A percentile compares a stretch with the other conserved stretches of the same genome.
Evolutionary conservation across 805 yeast species (phyloP).

Genomic region (Hanseniaspora valbyensis): DNA sequence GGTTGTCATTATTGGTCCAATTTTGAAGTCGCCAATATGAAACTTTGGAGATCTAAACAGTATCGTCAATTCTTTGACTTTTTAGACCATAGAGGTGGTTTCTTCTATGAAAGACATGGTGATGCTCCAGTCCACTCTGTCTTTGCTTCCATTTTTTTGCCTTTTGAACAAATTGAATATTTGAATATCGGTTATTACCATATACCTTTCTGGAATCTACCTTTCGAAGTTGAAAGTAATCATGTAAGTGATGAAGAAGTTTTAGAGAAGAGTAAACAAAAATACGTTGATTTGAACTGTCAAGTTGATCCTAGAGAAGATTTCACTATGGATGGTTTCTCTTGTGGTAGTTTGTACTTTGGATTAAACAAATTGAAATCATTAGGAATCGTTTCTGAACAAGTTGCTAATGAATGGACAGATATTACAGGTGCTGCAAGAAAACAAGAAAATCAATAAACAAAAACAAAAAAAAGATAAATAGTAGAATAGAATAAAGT

Average conservation of each 20-base stretch:
- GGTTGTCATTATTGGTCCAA: conserved; percentile 77
- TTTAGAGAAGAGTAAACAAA: conserved; percentile 34
- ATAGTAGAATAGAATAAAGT: neutral
- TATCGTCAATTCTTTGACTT: conserved; percentile 51
- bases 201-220: conserved; percentile 67
- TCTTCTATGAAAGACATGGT: conserved; percentile 85
- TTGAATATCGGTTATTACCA: conserved; percentile 71
- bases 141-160: conserved; percentile 53
- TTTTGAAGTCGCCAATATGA: conserved; percentile 63
- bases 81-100: conserved; percentile 62
- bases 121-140: conserved; percentile 86
- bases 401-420: conserved; percentile 7
- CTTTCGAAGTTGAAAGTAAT: conserved; percentile 25
- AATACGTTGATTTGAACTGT: conserved; percentile 42
- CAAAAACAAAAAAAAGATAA: neutral
- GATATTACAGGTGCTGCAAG: neutral
- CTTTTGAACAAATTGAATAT: conserved; percentile 50
- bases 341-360: conserved; percentile 55
- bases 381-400: conserved; percentile 35
- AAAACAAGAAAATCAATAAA: neutral
- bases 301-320: conserved; percentile 62
- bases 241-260: conserved; percentile 2
- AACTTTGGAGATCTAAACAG: conserved; percentile 48
- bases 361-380: conserved; percentile 40
- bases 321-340: conserved; percentile 58